These are phyloP conservation scores for Sarocladiaceae sp. DNA, from an alignment of 2,329 filamentous ascomycete species.

Conservation along the genomic window DNA sequence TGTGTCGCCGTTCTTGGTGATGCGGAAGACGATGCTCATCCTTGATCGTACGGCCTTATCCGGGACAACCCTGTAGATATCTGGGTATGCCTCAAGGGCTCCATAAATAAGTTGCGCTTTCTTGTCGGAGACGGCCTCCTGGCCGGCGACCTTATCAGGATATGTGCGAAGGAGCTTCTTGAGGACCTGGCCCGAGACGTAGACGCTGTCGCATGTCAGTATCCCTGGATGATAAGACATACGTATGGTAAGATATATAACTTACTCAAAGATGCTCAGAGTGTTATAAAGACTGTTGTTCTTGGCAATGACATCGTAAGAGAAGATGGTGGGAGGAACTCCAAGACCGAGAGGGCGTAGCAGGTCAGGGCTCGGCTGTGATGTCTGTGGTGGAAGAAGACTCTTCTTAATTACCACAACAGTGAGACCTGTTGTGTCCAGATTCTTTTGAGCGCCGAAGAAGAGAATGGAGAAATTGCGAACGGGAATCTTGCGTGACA, in stretches of 20 bases:
- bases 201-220: slow-evolving; percentile 61
- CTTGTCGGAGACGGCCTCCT: slow-evolving; percentile 66
- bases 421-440: slow-evolving; percentile 81
- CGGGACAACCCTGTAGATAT: slow-evolving; percentile 74
- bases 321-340: slow-evolving; percentile 72
- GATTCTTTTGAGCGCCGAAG: slow-evolving; percentile 92
- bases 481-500: slow-evolving; percentile 73
- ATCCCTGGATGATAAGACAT: neutral
- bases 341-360: slow-evolving; percentile 73
- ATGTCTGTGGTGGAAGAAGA: slow-evolving; percentile 63
- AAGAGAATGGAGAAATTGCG: slow-evolving; percentile 81
- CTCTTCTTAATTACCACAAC: slow-evolving; percentile 80
- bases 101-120: slow-evolving; percentile 77
- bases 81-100: slow-evolving; percentile 67
- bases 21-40: slow-evolving; percentile 94
- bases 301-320: slow-evolving; percentile 82
- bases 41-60: slow-evolving; percentile 71
- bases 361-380: slow-evolving; percentile 63
- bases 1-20: slow-evolving; percentile 56
- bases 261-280: slow-evolving; percentile 80
- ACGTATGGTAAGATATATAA: neutral
- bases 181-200: slow-evolving; percentile 85
- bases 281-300: slow-evolving; percentile 97
- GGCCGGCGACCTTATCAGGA: slow-evolving; percentile 70
- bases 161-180: slow-evolving; percentile 66